Percentiles rank a stretch among this genome's conserved stretches.
phyloP scores from a whole-genome alignment of 495 filamentous ascomycete species.

The Lophium mytilinum region DNA sequence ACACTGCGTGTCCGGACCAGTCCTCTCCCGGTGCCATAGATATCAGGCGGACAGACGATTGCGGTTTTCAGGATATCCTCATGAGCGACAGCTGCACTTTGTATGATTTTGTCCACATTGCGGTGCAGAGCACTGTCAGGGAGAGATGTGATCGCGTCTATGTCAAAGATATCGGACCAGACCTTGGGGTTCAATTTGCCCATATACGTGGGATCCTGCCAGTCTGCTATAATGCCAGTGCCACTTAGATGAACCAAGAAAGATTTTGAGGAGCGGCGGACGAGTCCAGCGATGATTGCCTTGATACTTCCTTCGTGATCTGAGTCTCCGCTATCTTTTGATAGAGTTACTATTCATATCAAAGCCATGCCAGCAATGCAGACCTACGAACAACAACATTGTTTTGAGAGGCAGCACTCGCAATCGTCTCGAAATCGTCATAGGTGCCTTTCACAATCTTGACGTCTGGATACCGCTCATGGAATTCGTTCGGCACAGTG shows the following conservation, averaged over 20 bases:
- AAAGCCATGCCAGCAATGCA: background rate
- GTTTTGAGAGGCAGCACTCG: slow-evolving; percentile 46
- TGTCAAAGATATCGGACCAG: slow-evolving; percentile 24
- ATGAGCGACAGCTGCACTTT: slow-evolving; percentile 6
- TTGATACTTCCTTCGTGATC: slow-evolving; percentile 23
- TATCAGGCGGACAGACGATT: slow-evolving; percentile 24
- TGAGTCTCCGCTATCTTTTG: slow-evolving; percentile 22
- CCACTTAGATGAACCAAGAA: slow-evolving; percentile 26
- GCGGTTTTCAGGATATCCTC: slow-evolving; percentile 24
- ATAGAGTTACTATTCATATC: background rate
- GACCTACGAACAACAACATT: slow-evolving; percentile 51
- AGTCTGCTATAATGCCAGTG: slow-evolving; percentile 23
- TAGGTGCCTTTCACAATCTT: slow-evolving; percentile 47
- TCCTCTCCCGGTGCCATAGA: slow-evolving; percentile 36
- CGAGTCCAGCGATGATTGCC: slow-evolving; percentile 23
- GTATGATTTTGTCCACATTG: slow-evolving; percentile 18
- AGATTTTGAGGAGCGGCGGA: slow-evolving; percentile 8
- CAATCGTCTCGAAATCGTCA: slow-evolving; percentile 44
- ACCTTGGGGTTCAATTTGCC: slow-evolving; percentile 24
- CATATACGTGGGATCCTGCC: slow-evolving; percentile 5
- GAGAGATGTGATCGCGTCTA: slow-evolving; percentile 14
- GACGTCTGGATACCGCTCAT: slow-evolving; percentile 42
- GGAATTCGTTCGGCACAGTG: slow-evolving; percentile 17
- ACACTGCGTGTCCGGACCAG: slow-evolving; percentile 1
- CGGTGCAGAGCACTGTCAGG: slow-evolving; percentile 20